Evolutionary conservation across 805 yeast species (phyloP).

Genomic region (Saccharomycopsis fibuligera): DNA sequence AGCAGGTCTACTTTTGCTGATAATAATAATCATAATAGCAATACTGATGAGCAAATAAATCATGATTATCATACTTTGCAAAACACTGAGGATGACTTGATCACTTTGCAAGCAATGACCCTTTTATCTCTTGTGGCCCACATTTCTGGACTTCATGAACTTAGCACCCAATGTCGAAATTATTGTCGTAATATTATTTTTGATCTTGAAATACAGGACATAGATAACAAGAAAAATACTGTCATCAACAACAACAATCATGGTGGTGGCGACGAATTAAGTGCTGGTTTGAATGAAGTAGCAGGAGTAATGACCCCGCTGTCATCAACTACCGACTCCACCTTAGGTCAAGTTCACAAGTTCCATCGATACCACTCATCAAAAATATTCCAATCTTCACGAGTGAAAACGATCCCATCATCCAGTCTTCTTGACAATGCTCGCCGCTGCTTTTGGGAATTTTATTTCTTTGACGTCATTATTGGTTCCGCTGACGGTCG

Average conservation of each 20-base stretch:
- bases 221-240: no score
- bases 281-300: no score
- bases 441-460: conserved; percentile 46
- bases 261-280: conserved; percentile 31
- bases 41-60: no score
- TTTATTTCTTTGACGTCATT: conserved; percentile 44
- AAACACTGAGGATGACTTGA: conserved; percentile 34
- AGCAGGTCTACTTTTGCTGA: no score
- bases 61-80: no score
- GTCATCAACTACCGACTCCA: conserved; percentile 11
- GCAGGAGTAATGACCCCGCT: no score
- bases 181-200: conserved; percentile 35
- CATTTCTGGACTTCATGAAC: conserved; percentile 44
- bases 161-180: conserved; percentile 37
- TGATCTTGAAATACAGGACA: conserved; percentile 34
- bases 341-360: no score
- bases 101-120: conserved; percentile 38
- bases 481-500: conserved; percentile 51
- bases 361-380: no score
- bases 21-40: no score
- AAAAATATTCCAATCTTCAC: conserved; percentile 22
- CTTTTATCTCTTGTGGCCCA: conserved; percentile 40
- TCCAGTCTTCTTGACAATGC: conserved; percentile 27
- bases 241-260: no score
- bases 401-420: conserved; percentile 12